Evolutionary conservation across 2,329 filamentous ascomycete genomes (phyloP).

Genomic region (Herpotrichia juniperi): DNA sequence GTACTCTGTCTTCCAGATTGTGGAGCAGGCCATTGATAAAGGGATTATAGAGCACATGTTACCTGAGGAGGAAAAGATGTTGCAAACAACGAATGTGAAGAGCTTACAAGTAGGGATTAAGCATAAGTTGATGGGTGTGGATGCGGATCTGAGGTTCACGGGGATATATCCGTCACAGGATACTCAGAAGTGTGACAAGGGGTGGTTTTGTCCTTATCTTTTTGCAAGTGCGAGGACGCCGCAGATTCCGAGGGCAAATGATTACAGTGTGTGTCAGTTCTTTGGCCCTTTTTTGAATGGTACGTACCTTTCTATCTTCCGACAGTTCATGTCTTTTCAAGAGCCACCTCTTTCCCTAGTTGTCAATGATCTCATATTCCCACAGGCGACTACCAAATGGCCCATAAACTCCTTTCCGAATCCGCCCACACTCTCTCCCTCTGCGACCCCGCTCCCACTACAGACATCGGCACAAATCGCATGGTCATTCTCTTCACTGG

Average conservation of each 20-base stretch:
- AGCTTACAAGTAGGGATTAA: conserved; percentile 45
- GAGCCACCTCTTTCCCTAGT: too few species aligned
- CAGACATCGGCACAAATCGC: conserved; percentile 40
- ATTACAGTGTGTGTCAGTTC: conserved; percentile 46
- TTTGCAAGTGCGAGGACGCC: conserved; percentile 43
- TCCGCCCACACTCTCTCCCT: conserved; percentile 36
- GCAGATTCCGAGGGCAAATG: conserved; percentile 34
- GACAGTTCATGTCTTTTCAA: too few species aligned
- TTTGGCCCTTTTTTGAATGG: conserved; percentile 45
- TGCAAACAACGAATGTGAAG: conserved; percentile 42
- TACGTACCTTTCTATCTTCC: conserved; percentile 14
- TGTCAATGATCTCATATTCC: not conserved
- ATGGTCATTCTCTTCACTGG: conserved; percentile 46
- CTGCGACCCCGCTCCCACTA: conserved; percentile 35
- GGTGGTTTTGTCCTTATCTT: conserved; percentile 47
- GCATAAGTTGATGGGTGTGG: conserved; percentile 49
- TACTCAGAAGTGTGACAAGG: conserved; percentile 39
- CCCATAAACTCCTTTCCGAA: conserved; percentile 44
- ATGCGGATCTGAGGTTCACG: conserved; percentile 42
- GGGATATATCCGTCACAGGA: conserved; percentile 31
- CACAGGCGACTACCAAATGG: conserved; percentile 42
- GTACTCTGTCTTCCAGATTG: conserved; percentile 46
- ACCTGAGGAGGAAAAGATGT: conserved; percentile 48
- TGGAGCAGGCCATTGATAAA: conserved; percentile 49
- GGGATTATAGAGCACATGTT: conserved; percentile 45